Evolutionary conservation across 495 filamentous ascomycete genomes (phyloP), one percentile per base, ranked within the genome.

Genomic region (Podospora anserina): DNA sequence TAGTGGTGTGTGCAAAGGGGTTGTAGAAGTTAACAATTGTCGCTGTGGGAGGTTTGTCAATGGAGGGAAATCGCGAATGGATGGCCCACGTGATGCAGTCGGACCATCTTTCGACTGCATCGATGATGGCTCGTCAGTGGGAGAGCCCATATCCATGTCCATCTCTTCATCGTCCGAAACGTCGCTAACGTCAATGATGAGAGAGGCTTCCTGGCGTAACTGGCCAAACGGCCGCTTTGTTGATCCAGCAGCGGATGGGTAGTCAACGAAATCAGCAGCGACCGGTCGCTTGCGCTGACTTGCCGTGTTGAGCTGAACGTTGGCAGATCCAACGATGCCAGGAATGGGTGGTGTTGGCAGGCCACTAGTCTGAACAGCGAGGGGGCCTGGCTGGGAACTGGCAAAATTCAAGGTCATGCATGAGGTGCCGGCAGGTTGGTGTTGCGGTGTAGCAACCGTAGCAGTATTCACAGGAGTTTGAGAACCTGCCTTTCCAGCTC

Each of bases 101-200:
- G 73, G 70, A 57, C 60, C 63, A 15, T 68, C 67, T 26, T 20
- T 66, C 7, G 68, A 68, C n/a, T 75, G 77, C 4, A 54, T 70
- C 7, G 74, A 68, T 9, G 75, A 71, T 23, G 71, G 61, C 27
- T 79, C 80, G 5, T 82, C 81, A 53, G 62, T 71, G 32, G 82
- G 79, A n/a, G 82, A 83, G 5, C 71, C 81, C 80, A 82, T 80
- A 70, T 83, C 82, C 39, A 84, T 78, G 61, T 85, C 82, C 78
- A 84, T 80, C 64, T 82, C 81, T 68, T 80, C 81, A 30, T 80
- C 79, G 39, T 80, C 64, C 64, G 77, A 73, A 66, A 74, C 69
- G 75, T 85, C 86, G 60, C 86, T 97, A 44, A 96, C 89, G 66
- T 97, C 91, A 73, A 97, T 97, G 30, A 92, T 83, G 18, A 91